Base-by-base conservation (phyloP, 768 basidiomycete genomes). In the Coprinopsis marcescibilis region DNA sequence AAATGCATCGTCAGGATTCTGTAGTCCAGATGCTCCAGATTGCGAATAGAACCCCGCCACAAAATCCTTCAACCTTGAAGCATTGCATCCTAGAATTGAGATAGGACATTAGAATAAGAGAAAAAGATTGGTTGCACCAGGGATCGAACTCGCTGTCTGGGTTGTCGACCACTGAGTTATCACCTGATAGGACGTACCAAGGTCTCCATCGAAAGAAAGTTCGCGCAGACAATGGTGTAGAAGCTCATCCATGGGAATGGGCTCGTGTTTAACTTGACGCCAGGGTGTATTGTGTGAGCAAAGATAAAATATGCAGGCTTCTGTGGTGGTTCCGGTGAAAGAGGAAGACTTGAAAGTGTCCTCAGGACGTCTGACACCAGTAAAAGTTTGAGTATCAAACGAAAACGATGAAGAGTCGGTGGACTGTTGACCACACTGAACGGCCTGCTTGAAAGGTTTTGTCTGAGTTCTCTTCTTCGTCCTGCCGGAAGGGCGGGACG, bases 181-280 rank as follows among this genome's bases (percentile, higher is more conserved):
- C 65, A 65, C 60, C 62, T 67, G 63, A 63, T 61, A 46, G 32
- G 46, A 76, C 85, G 70, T 63, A 93, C 91, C 91, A 34, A 89
- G 71, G 61, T 93, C 89, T 4, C 91, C 91, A 57, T 93, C 90
- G 64, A 92, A 93, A 4, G 92, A 80, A 24, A 95, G 72, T 62
- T 95, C 89, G 30, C 85, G 83, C 27, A 92, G 73, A 59, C 86
- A 86, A 60, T 90, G 83, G 58, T 84, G 82, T 30, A 94, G 67
- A 35, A 95, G 80, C 58, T 90, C 84, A 60, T 94, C 91, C 85
- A 94, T 91, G 37, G 29, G 30, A 8, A 32, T 8, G 30, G 10
- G 30, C 30, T 32, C 10, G 30, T 32, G 30, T n/a, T 32, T 8
- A 8, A 32, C 8, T n/a, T 8, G 30, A 8, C n/a, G 30, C 30